Base-by-base conservation (phyloP, 768 basidiomycete genomes). In the Russula earlei region DNA sequence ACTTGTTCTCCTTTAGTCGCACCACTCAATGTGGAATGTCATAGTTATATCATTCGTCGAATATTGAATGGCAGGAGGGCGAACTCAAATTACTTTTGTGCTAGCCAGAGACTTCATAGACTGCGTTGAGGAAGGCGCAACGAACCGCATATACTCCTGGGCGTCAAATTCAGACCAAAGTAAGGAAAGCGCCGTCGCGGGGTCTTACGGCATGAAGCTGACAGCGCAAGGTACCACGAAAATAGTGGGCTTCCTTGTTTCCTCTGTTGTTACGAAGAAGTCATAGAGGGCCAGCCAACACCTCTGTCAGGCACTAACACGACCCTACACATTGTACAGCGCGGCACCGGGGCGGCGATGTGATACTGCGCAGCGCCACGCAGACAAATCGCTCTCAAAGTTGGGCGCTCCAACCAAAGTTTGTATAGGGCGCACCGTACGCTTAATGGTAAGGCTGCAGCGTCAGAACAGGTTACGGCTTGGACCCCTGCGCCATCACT, bases 1-100 rank as follows among this genome's bases (percentile, higher is more conserved):
- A 19, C 19, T 55, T 55, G 56, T 57, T 57, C 56, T 57, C 24
- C 45, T 52, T 57, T 52, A 57, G 50, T 57, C 44, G 15, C 43
- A 9, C 50, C 40, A 52, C 12, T 17, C 31, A 52, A 52, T 34
- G 19, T 8, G n/a, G 27, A 19, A 40, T 52, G 43, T 34, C 49
- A 46, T n/a, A n/a, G n/a, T n/a, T n/a, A n/a, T n/a, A n/a, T 46
- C 14, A 27, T 45, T 56, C 5, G 38, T 36, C 47, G 44, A 47
- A 42, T 41, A 17, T 19, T 15, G 38, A 7, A 24, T 25, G 31
- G 17, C 25, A 46, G 20, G 7, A 19, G 4, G 0, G 31, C 22
- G 27, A 27, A 36, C 29, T 22, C 29, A 48, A n/a, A 34, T 38
- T 27, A 22, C 14, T 9, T 31, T 7, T 31, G 46, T 40, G 14